Conservation (phyloP, 441 rosid genomes). For the Theobroma grandiflorum region DNA sequence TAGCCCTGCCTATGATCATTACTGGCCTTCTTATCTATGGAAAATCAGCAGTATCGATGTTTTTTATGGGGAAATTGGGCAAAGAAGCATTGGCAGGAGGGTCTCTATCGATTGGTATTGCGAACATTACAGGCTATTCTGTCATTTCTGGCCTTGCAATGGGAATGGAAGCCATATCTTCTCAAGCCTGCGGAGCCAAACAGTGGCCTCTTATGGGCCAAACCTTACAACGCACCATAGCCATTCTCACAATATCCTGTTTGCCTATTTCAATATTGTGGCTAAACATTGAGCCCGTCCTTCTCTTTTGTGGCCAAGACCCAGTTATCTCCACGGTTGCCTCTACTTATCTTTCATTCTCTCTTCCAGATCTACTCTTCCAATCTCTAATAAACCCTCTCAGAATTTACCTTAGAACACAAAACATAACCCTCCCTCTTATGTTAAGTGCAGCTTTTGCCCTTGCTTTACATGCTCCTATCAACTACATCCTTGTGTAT, state of each 20-base stretch:
- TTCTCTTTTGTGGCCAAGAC: conserved; percentile 38
- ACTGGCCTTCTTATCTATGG: conserved; percentile 43
- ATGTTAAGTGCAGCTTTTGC: conserved; percentile 41
- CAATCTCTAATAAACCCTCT: conserved; percentile 41
- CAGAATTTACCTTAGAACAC: conserved; percentile 43
- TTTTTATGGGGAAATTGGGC: conserved; percentile 47
- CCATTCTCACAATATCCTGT: conserved; percentile 35
- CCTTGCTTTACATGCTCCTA: conserved; percentile 40
- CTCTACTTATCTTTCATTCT: conserved; percentile 33
- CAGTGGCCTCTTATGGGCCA: conserved; percentile 44
- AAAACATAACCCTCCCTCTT: conserved; percentile 43
- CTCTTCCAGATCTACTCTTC: conserved; percentile 45
- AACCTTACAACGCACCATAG: conserved; percentile 46
- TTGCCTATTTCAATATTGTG: conserved; percentile 45
- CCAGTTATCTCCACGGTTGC: conserved; percentile 40
- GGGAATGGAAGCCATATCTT: conserved; percentile 49
- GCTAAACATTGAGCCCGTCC: conserved; percentile 40
- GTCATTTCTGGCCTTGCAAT: conserved; percentile 42
- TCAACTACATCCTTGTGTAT: conserved; percentile 37
- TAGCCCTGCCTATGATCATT: conserved; percentile 48
- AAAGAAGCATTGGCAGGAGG: conserved; percentile 48
- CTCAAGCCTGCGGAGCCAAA: conserved; percentile 50
- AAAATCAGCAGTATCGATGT: conserved; percentile 37
- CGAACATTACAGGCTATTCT: conserved; percentile 45
- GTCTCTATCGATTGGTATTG: conserved; percentile 38